phyloP scores from a whole-genome alignment of 2,329 filamentous ascomycete species.

The Botryotinia globosa region DNA sequence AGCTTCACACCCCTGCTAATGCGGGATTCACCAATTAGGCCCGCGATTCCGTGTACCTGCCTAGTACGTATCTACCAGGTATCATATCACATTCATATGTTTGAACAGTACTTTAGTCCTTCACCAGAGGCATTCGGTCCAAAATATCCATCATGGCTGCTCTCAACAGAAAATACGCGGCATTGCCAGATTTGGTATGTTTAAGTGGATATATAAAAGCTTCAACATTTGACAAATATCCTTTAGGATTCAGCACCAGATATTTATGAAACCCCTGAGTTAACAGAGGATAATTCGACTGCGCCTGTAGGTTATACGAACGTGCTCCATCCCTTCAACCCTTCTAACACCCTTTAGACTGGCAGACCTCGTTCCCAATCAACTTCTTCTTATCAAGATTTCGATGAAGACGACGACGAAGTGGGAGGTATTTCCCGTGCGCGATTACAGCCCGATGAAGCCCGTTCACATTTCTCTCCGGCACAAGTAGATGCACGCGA shows the following conservation, averaged over 20 bases:
- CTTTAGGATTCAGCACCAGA: conserved; percentile 83
- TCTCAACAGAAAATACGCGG: conserved; percentile 73
- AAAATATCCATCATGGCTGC: conserved; percentile 56
- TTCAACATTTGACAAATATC: conserved; percentile 10
- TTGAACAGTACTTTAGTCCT: background rate
- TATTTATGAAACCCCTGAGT: conserved; percentile 92
- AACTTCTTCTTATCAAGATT: conserved; percentile 57
- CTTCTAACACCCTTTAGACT: conserved; percentile 30
- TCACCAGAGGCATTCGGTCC: background rate
- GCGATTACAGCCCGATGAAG: conserved; percentile 72
- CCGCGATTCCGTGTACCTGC: background rate
- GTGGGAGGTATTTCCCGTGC: conserved; percentile 69
- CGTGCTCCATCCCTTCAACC: too few relatives aligned
- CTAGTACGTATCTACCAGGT: background rate
- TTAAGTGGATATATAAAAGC: background rate
- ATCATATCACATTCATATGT: conserved; percentile 1
- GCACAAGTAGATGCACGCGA: conserved; percentile 71
- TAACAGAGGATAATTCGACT: conserved; percentile 87
- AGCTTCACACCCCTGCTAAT: background rate
- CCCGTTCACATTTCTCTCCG: conserved; percentile 75
- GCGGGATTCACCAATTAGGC: background rate
- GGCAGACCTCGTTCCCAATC: conserved; percentile 53
- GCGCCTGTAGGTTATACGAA: conserved; percentile 58
- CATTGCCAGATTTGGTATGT: conserved; percentile 71
- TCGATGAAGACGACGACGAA: conserved; percentile 62